Conservation (phyloP, 78 protist species). For the Dictyostelium brefeldianum region DNA sequence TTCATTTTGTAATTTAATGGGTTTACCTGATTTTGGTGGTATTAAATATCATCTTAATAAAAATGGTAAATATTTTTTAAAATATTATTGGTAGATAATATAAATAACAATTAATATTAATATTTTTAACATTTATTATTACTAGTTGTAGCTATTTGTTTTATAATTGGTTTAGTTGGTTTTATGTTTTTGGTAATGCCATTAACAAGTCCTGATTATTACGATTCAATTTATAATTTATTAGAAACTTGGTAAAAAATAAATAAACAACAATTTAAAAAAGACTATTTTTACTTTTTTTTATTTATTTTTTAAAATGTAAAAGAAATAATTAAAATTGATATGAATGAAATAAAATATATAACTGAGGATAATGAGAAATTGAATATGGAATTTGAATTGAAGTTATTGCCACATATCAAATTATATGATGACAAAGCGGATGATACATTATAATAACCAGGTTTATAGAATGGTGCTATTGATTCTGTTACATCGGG, state of each 20-base stretch:
- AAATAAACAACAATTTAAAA: neutral
- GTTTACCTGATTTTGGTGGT: conserved; percentile 53
- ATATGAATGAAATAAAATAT: too few species aligned
- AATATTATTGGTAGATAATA: neutral
- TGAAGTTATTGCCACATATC: too few species aligned
- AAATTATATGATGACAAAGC: too few species aligned
- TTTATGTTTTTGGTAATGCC: conserved; percentile 22
- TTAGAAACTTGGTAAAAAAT: conserved; percentile 17
- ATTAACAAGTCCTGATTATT: conserved; percentile 30
- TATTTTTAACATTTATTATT: neutral
- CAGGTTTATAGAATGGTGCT: too few species aligned
- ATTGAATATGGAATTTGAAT: too few species aligned
- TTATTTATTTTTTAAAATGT: too few species aligned
- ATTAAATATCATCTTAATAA: conserved; percentile 27
- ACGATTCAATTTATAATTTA: conserved; percentile 23
- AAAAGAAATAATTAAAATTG: too few species aligned
- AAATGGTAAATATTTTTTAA: conserved; percentile 40
- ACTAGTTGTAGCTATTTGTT: neutral
- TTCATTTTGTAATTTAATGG: conserved; percentile 71
- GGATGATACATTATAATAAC: too few species aligned
- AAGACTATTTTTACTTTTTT: neutral
- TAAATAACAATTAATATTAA: neutral
- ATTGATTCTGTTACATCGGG: too few species aligned
- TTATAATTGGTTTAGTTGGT: conserved; percentile 14
- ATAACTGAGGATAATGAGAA: too few species aligned